Evolutionary conservation across 2,329 filamentous ascomycete genomes (phyloP).

Genomic region (Geosmithia morbida): DNA sequence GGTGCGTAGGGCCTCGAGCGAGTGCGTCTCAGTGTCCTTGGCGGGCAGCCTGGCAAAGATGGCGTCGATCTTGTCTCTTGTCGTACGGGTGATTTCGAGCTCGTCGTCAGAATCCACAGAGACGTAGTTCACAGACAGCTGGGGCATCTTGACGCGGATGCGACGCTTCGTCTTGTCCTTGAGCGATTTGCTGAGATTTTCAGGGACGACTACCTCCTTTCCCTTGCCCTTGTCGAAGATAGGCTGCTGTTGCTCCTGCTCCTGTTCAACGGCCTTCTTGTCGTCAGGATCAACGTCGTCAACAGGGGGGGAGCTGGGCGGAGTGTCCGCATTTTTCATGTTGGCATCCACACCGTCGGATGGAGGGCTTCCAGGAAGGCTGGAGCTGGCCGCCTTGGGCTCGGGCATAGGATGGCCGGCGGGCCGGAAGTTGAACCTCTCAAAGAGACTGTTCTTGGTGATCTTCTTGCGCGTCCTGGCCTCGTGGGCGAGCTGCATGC

Average conservation of each 20-base stretch:
- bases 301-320: slow-evolving; percentile 54
- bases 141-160: slow-evolving; percentile 34
- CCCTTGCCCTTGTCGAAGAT: slow-evolving; percentile 45
- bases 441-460: slow-evolving; percentile 67
- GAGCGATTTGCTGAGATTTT: slow-evolving; percentile 7
- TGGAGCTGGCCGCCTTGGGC: slow-evolving; percentile 36
- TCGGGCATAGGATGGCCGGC: slow-evolving; percentile 14
- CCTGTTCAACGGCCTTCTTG: slow-evolving; percentile 12
- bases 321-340: slow-evolving; percentile 41
- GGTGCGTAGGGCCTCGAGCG: slow-evolving; percentile 54
- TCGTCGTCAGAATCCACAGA: slow-evolving; percentile 39
- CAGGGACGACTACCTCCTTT: slow-evolving; percentile 24
- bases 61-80: slow-evolving; percentile 37
- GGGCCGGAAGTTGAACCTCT: slow-evolving; percentile 63
- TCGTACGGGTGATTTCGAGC: slow-evolving; percentile 43
- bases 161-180: slow-evolving; percentile 23
- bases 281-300: slow-evolving; percentile 7
- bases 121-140: slow-evolving; percentile 20
- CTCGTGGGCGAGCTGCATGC: slow-evolving; percentile 82
- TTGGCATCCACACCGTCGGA: slow-evolving; percentile 29
- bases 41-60: slow-evolving; percentile 57
- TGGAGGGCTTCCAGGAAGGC: slow-evolving; percentile 33
- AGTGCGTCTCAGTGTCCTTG: slow-evolving; percentile 45
- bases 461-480: slow-evolving; percentile 87
- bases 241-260: slow-evolving; percentile 16